Conservation (phyloP, 306 rosid species). For the Quercus aquifolioides region DNA sequence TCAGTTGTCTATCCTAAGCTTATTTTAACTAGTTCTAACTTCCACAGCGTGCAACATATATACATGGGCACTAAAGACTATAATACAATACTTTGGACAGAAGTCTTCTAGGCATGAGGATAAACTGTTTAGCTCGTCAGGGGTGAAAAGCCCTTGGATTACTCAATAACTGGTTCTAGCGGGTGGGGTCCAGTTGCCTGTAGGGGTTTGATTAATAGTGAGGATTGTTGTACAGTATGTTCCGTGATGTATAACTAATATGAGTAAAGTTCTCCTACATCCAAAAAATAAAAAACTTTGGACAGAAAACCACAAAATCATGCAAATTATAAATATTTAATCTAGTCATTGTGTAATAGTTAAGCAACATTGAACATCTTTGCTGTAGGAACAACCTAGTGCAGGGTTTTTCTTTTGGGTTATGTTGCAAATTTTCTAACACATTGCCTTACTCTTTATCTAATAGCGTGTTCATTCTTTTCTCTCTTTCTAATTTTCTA, state of each 20-base stretch:
- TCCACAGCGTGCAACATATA: neutral
- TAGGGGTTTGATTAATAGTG: too few relatives aligned
- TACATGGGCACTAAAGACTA: neutral
- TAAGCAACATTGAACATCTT: neutral
- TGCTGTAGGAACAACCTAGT: neutral
- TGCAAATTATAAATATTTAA: neutral
- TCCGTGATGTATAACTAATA: accelerated
- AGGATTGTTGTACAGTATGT: too few relatives aligned
- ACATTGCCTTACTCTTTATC: neutral
- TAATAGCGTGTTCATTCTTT: neutral
- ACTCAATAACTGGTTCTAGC: too few relatives aligned
- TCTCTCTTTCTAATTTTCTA: neutral
- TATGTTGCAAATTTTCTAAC: neutral
- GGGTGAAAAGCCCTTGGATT: too few relatives aligned
- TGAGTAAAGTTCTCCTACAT: too few relatives aligned
- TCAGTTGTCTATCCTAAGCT: conserved; percentile 24
- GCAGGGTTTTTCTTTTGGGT: neutral
- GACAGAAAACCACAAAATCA: neutral
- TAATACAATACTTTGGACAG: neutral
- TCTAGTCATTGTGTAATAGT: neutral
- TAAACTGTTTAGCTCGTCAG: too few relatives aligned
- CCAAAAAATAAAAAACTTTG: too few relatives aligned
- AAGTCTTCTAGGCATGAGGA: too few relatives aligned
- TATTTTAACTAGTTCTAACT: neutral
- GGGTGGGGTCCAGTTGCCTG: too few relatives aligned